Evolutionary conservation across 164 flowering plant species (phyloP), one percentile per base, ranked within the genome.

Genomic region (Macadamia tetraphylla): DNA sequence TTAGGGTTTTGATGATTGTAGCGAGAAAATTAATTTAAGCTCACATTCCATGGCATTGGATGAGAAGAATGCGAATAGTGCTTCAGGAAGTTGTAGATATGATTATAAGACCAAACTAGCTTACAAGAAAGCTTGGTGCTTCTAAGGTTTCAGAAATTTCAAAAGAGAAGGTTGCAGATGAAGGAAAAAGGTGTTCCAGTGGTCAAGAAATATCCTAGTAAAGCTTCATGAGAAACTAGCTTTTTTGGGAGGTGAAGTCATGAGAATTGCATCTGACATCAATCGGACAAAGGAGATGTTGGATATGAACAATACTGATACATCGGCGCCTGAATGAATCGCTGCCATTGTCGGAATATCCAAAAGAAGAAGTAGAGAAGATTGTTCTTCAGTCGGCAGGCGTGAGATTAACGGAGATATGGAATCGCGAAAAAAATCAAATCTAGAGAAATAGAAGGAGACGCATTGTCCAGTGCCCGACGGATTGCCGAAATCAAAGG

Each of bases 211-310:
- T 77, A 81, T 58, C 83, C 81, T 0, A 86, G 87, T 65, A 23
- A 88, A 81, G 79, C 81, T 86, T 30, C 89, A 85, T 60, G 89
- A 86, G 69, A 88, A 84, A 80, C 93, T 88, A 65, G 87, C 88
- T 9, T 82, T 81, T 72, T 73, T 88, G 61, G 93, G 86, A 69
- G 88, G 83, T 9, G 86, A 85, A 73, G 90, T 86, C 32, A 86
- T 84, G 75, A 81, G 88, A 64, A 88, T 88, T 64, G 85, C 88
- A 0, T 77, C 88, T 0, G 93, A 88, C 68, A 88, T 88, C 30
- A 88, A 84, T 84, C 73, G 64, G 80, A 85, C 90, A 0, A 88
- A 88, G 73, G 93, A 88, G 68, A 84, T 86, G 77, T 68, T 86
- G 75, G 93, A 86, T 68, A 70, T 76, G 83, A 86, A 84, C 71